Base-by-base conservation (phyloP, 345 rosid genomes). In the Camelina sativa region DNA sequence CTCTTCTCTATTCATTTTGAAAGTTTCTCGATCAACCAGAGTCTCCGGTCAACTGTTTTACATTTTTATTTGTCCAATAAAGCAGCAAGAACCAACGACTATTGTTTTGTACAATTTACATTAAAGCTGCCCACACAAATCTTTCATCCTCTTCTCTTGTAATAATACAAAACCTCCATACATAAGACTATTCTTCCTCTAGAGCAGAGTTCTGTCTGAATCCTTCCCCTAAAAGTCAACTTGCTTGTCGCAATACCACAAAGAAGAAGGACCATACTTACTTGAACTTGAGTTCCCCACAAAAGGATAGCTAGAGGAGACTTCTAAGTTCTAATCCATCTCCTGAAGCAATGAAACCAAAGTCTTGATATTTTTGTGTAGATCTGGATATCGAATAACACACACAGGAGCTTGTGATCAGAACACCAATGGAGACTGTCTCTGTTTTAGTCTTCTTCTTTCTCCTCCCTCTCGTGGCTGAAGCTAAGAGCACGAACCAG, bases 71-170 rank as follows among this genome's bases (percentile, higher is more conserved):
- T 34, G 25, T 62, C 69, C 57, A 76, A 41, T 20, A 76, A 15
- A 76, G 32, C 74, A 51, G 74, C 74, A 68, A 68, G 56, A 25
- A 41, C 34, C 74, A 69, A 75, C 53, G 79, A 75, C 78, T 59
- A 50, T 34, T 34, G 37, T 34, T 66, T 74, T 66, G 78, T 56
- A 17, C 35, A 54, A 34, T 25, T 22, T 67, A n/a, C n/a, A 28
- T 73, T 11, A 54, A 63, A 64, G 65, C 40, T 73, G 65, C 37
- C 47, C 9, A 15, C 38, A 64, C 50, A 74, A 46, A 52, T 61
- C 57, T 69, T 34, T 34, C 70, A 54, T 34, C 70, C 46, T 69
- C 69, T 67, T 61, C 51, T 69, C 63, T 61, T 60, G 53, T 32
- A 40, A 17, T 40, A 30, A 65, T 37, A 60, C 32, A 37, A 66